phyloP scores from a whole-genome alignment of 352 stramenopile genomes.

The Phytophthora cactorum region DNA sequence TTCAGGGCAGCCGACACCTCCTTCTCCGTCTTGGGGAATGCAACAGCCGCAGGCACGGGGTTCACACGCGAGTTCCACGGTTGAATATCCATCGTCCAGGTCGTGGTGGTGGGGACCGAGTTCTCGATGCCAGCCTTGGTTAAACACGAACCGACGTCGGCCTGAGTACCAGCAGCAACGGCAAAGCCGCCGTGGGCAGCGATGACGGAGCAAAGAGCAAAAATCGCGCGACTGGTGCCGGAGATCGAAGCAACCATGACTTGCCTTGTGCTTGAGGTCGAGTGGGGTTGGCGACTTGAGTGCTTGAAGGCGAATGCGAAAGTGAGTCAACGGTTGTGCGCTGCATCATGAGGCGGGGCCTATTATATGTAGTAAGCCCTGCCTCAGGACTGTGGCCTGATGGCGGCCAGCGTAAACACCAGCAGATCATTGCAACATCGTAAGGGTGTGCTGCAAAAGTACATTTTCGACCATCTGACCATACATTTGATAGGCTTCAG shows the following conservation, averaged over 20 bases:
- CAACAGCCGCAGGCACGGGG: not conserved
- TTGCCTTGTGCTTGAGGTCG: not conserved
- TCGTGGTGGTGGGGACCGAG: not conserved
- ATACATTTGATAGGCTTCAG: not conserved
- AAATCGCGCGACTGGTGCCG: not conserved
- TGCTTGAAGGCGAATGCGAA: not conserved
- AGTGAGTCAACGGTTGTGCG: not conserved
- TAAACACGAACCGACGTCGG: not conserved
- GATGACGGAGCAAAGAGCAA: constrained; percentile 2
- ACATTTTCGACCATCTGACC: not conserved
- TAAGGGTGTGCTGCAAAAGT: not conserved
- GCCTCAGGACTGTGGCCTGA: not conserved
- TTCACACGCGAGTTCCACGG: constrained; percentile 7
- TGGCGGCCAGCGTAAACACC: not conserved
- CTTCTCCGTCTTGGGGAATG: constrained; percentile 3
- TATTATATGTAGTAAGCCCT: not conserved
- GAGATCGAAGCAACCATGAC: not conserved
- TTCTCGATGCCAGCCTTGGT: not conserved
- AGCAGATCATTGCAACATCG: not conserved
- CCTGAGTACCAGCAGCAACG: not conserved
- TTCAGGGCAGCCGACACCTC: constrained; percentile 1
- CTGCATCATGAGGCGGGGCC: not conserved
- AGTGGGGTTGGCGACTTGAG: not conserved
- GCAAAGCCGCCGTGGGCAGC: not conserved
- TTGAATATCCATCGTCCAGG: not conserved